phyloP scores from a whole-genome alignment of 768 basidiomycete species.

The Tricholoma hemisulphureum region DNA sequence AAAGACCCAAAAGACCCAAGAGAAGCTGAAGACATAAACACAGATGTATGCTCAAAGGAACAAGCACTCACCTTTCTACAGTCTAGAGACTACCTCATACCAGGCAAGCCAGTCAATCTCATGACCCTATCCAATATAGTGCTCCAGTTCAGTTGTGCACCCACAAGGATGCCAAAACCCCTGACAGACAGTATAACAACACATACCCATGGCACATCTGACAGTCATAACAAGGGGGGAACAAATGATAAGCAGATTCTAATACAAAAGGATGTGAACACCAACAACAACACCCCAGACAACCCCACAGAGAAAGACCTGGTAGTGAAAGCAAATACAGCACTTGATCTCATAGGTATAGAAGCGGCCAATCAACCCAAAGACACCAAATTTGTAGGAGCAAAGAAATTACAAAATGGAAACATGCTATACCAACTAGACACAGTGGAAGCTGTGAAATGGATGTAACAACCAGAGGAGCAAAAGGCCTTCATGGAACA shows the following conservation, averaged over 20 bases:
- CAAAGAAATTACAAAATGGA: background rate
- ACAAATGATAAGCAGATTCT: background rate
- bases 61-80: background rate
- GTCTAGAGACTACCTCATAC: background rate
- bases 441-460: background rate
- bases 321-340: background rate
- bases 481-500: background rate
- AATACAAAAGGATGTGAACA: background rate
- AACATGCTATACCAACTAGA: background rate
- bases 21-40: too few species aligned
- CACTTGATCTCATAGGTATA: background rate
- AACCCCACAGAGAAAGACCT: background rate
- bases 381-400: background rate
- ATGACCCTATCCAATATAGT: background rate
- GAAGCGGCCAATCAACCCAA: background rate
- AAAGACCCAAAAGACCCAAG: too few species aligned
- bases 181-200: background rate
- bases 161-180: background rate
- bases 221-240: background rate
- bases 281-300: background rate
- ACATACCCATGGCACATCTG: background rate
- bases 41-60: background rate
- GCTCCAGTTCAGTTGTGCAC: background rate
- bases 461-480: too few species aligned
- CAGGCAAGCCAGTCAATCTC: background rate